Evolutionary conservation across 2,329 filamentous ascomycete species (phyloP), one percentile per base, ranked within the genome.

Genomic region (Colletotrichum higginsianum): DNA sequence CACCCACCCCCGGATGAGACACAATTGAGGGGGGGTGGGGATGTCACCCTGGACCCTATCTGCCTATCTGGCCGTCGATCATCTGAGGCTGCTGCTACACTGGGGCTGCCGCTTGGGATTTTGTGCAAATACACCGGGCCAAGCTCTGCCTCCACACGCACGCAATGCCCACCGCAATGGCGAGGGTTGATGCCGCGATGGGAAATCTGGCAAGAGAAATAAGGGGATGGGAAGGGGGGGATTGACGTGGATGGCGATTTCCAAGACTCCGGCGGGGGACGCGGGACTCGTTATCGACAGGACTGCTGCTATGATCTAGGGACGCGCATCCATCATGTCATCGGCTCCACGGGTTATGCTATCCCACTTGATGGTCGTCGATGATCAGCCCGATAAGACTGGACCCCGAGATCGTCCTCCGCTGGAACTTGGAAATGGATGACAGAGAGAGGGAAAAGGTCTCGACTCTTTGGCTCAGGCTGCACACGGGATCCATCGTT

Each of bases 51-150:
- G 38, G 52, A 57, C 64, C 64, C 67, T 40, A 67, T 44, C 60
- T 61, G 46, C 47, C 38, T 60, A 42, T n/a, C 23, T 44, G 47
- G 56, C 26, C 42, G 64, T 49, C 57, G 57, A 62, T 71, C 50
- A 71, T 67, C 50, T 57, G 67, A 67, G 67, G 42, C 64, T 38
- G 44, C 46, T 9, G 40, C 44, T 21, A 46, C 21, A 18, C 5
- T 23, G 42, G 42, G 23, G 12, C 23, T n/a, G 42, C 18, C 8
- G 42, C 21, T 23, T 58, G n/a, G 56, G 56, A 16, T 15, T 57
- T 58, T 58, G 68, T 62, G 68, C 68, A 71, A 58, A 30, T 35
- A 23, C 42, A n/a, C 23, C 16, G 55, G 44, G 23, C 23, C 30
- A 49, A 21, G 23, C 4, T 15, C 30, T 35, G 30, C 30, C 30